Conservation (phyloP, 2,329 filamentous ascomycete species). For the Arthrobotrys iridis region DNA sequence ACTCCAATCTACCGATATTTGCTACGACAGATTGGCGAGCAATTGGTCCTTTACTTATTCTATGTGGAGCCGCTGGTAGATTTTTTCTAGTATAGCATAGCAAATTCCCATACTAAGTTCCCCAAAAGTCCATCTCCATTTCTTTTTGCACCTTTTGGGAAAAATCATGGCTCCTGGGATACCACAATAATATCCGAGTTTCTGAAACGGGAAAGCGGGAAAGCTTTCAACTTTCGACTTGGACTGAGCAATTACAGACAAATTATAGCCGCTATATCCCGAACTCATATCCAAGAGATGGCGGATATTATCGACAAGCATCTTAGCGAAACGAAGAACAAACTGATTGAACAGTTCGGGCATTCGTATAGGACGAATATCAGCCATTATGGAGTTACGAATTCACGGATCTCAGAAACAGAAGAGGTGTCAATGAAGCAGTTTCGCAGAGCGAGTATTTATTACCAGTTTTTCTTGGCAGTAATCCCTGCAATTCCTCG, state of each 20-base stretch:
- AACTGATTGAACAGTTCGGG: constrained; percentile 5
- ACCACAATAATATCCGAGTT: background rate
- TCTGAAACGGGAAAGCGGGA: background rate
- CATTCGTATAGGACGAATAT: constrained; percentile 2
- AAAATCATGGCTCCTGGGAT: background rate
- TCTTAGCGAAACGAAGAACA: background rate
- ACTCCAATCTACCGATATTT: background rate
- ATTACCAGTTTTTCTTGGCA: constrained; percentile 20
- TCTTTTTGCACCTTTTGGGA: background rate
- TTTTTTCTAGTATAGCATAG: background rate
- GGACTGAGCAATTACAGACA: constrained; percentile 12
- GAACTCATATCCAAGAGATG: constrained; percentile 2
- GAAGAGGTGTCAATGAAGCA: constrained; percentile 1
- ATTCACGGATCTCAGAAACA: background rate
- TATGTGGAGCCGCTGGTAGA: constrained; percentile 5
- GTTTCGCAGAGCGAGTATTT: constrained; percentile 1
- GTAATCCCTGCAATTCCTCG: background rate
- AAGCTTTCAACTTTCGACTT: background rate
- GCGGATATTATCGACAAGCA: constrained; percentile 7
- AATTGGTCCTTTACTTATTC: constrained; percentile 1
- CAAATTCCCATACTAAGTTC: background rate
- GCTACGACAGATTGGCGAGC: background rate
- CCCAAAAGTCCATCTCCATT: background rate
- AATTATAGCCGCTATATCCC: background rate
- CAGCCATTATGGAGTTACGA: background rate